phyloP scores from a whole-genome alignment of 2,329 filamentous ascomycete genomes.

The Fonsecaea erecta region DNA sequence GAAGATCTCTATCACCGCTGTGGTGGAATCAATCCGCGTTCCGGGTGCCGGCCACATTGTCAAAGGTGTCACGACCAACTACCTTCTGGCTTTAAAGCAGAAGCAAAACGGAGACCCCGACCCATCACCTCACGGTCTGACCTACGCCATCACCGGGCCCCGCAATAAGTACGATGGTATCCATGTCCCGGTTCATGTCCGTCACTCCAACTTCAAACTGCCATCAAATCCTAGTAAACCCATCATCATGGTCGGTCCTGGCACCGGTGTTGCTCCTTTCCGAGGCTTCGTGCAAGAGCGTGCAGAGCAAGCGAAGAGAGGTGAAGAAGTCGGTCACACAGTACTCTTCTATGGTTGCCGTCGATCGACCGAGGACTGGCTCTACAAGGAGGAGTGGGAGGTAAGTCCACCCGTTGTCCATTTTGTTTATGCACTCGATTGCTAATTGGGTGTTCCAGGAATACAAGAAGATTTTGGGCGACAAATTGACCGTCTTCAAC shows the following conservation, averaged over 20 bases:
- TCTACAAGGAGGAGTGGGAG: slow-evolving; percentile 91
- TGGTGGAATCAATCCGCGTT: slow-evolving; percentile 82
- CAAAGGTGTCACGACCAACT: slow-evolving; percentile 96
- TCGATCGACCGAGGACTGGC: slow-evolving; percentile 83
- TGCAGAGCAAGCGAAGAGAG: slow-evolving; percentile 77
- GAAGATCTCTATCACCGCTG: slow-evolving; percentile 91
- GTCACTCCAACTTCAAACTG: slow-evolving; percentile 98
- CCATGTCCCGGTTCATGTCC: slow-evolving; percentile 91
- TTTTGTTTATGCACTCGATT: slow-evolving; percentile 5
- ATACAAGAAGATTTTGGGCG: slow-evolving; percentile 80
- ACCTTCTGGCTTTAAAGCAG: slow-evolving; percentile 89
- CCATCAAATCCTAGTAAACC: slow-evolving; percentile 93
- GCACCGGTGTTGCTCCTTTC: slow-evolving; percentile 96
- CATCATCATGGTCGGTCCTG: slow-evolving; percentile 93
- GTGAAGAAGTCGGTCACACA: slow-evolving; percentile 82
- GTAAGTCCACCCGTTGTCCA: slow-evolving; percentile 59
- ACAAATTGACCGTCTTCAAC: slow-evolving; percentile 86
- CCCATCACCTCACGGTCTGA: slow-evolving; percentile 80
- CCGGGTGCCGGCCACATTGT: slow-evolving; percentile 78
- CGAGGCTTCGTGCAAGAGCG: slow-evolving; percentile 93
- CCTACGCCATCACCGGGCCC: slow-evolving; percentile 84
- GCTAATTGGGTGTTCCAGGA: slow-evolving; percentile 58
- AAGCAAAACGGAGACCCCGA: slow-evolving; percentile 89
- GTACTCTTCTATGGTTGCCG: slow-evolving; percentile 96
- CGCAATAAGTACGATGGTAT: slow-evolving; percentile 97